Evolutionary conservation across 129 eudicot genomes (phyloP), one percentile per base, ranked within the genome.

Genomic region (Rutidosis leptorrhynchoides): DNA sequence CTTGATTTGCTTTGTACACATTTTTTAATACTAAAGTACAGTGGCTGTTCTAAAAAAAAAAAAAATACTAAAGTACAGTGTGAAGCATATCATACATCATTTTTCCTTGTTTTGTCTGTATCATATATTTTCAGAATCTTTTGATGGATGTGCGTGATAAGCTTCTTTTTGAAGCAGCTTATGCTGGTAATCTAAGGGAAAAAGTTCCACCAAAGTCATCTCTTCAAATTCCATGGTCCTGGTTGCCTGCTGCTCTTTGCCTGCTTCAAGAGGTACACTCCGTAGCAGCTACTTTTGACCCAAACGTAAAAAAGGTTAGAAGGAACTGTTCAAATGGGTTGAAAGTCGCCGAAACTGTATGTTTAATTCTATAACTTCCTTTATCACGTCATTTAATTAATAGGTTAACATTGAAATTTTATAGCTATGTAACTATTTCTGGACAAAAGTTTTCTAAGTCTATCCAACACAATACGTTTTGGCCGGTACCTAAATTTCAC

Each of bases 191-290:
- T 73, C 42, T 71, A 19, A 84, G 87, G 59, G 97, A 81, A 49
- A 89, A 83, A 65, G 70, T 89, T 64, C 93, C 80, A 55, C 97
- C 97, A 35, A 94, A 86, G 75, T 76, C 93, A 25, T 86, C 99
- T 73, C 88, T 94, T 61, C 85, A 85, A 58, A 86, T 94, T 74
- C 95, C 96, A 49, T 94, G 97, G 99, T 81, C 97, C 69, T 94
- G 97, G 97, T 82, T 94, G 77, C 88, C 99, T 64, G 88, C 86
- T 56, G 97, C 99, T 69, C 95, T 94, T 66, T 86, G 90, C 80
- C 96, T 94, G 65, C 95, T 94, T 73, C 99, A 94, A 82, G 99
- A 94, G 96, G 99, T 94, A 86, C 35, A 73, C 30, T 66, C 29
- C 21, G n/a, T 72, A 25, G 35, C 35, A 59, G 26, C 65, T 46